Evolutionary conservation across 2,329 filamentous ascomycete genomes (phyloP), one percentile per base, ranked within the genome.

Genomic region (Diaporthe destruens): DNA sequence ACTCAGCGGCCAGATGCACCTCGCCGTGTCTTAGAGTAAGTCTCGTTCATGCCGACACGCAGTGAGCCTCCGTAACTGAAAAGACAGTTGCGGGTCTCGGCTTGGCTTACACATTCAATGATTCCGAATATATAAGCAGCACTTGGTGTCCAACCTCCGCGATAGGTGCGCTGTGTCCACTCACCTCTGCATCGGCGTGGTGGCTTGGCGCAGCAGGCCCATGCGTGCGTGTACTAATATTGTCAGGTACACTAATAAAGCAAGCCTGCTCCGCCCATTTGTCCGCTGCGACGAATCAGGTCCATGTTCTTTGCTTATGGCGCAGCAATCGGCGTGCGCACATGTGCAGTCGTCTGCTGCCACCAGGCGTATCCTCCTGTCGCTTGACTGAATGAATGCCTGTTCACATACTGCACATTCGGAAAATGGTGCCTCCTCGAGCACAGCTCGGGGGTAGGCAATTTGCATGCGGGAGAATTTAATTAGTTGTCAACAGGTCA

Each of bases 261-360:
- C 44, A 18, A n/a, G 18, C 18, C 14, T 11, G 36, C 34, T 23
- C 56, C 56, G 36, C 36, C 56, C n/a, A n/a, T 14, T n/a, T 59
- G 55, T 59, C 34, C 56, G n/a, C 56, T 3, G 11, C 34, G 18
- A 25, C 56, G 34, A 59, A 59, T 59, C n/a, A 59, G 16, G 32
- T 6, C 2, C 2, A 4, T 11, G 4, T 5, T 14, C 36, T 18
- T 57, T 23, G 8, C 11, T 16, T 6, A n/a, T 39, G 36, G 55
- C 34, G 55, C 34, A 57, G n/a, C 55, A 57, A 11, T 16, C 36
- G n/a, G 56, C 20, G n/a, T 34, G 34, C 53, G 29, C 6, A 9
- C 34, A 18, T 20, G 23, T n/a, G 9, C 14, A n/a, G 14, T 57
- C 18, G 12, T 16, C 12, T 6, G 16, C n/a, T 20, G n/a, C 56